A percentile compares a stretch with the other conserved stretches of the same genome.
phyloP scores from a whole-genome alignment of 306 rosid species.

The Vigna unguiculata region DNA sequence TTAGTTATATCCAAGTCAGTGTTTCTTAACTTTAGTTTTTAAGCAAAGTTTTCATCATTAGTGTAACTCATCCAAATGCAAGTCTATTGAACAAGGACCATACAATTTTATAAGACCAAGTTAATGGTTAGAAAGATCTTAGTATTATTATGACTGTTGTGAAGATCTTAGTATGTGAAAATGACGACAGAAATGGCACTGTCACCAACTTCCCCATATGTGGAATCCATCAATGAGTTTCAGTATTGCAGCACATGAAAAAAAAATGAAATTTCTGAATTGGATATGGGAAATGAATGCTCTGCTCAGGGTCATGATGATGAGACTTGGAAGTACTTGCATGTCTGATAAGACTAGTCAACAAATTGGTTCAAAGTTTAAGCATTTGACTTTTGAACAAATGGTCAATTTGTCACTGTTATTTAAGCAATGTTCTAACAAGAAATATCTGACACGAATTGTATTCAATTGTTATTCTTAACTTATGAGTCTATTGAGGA shows the following conservation, averaged over 20 bases:
- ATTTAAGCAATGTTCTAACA: not conserved
- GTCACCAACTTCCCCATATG: slow-evolving; percentile 18
- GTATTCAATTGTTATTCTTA: not conserved
- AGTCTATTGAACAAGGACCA: not conserved
- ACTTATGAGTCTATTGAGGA: too few relatives aligned
- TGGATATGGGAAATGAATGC: slow-evolving; percentile 34
- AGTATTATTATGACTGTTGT: not conserved
- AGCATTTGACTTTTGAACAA: slow-evolving; percentile 16
- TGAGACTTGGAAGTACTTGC: slow-evolving; percentile 19
- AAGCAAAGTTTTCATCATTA: slow-evolving; percentile 42
- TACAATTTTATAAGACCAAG: not conserved
- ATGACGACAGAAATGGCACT: slow-evolving; percentile 38
- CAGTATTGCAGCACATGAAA: slow-evolving; percentile 48
- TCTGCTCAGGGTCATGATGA: slow-evolving; percentile 31
- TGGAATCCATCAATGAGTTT: slow-evolving; percentile 38
- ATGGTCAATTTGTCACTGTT: slow-evolving; percentile 4
- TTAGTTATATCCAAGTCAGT: not conserved
- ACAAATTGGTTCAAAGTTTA: slow-evolving; percentile 1
- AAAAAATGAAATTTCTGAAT: slow-evolving; percentile 32
- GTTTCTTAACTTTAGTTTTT: slow-evolving; percentile 12
- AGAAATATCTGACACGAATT: too few relatives aligned
- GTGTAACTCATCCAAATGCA: slow-evolving; percentile 31
- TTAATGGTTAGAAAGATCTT: not conserved
- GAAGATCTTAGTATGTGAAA: slow-evolving; percentile 33
- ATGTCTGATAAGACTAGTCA: not conserved